Evolutionary conservation across 2,329 filamentous ascomycete species (phyloP), one percentile per base, ranked within the genome.

Genomic region (Talaromyces sp.): DNA sequence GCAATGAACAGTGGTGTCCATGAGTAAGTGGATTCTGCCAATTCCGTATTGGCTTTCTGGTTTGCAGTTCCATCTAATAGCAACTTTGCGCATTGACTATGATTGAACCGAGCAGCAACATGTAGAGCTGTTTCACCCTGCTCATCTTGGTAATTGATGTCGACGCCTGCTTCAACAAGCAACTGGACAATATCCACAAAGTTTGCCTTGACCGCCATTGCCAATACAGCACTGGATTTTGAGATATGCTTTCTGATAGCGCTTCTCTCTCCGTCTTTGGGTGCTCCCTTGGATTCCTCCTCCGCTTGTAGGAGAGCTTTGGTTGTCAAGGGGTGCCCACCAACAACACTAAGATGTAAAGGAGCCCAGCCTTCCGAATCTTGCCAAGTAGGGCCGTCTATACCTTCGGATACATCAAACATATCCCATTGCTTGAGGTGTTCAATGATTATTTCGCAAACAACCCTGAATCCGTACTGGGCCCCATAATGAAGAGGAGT

Each of bases 1-100:
- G 94, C 92, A 68, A 97, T 90, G 73, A 97, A 95, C 13, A 99
- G 82, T n/a, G 95, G 92, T 0, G 95, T 97, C 94, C 95, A 99
- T 3, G 90, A 88, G 73, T 96, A 98, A 0, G 90, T 90, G 62
- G 90, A 90, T 74, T 99, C 95, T 0, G 85, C 80, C 41, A 96
- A 80, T 71, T 97, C 90, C 0, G 93, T 81, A 67, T 97, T 81
- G 0, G 89, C 88, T 72, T 89, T 92, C 70, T 95, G 91, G 50
- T 86, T 82, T 6, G 83, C 79, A 0, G 86, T 89, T 2, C 91
- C 91, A 17, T 88, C 83, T 2, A 98, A 77, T 25, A 99, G 81
- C 25, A 92, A 87, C 66, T 84, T 86, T 15, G 91, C 92, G 74
- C 93, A 98, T 67, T 93, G 86, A 17, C 86, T 85, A 73, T 96